These are phyloP conservation scores for Aspergillus eucalypticola DNA, from an alignment of 2,329 filamentous ascomycete species.

Conservation along the genomic window DNA sequence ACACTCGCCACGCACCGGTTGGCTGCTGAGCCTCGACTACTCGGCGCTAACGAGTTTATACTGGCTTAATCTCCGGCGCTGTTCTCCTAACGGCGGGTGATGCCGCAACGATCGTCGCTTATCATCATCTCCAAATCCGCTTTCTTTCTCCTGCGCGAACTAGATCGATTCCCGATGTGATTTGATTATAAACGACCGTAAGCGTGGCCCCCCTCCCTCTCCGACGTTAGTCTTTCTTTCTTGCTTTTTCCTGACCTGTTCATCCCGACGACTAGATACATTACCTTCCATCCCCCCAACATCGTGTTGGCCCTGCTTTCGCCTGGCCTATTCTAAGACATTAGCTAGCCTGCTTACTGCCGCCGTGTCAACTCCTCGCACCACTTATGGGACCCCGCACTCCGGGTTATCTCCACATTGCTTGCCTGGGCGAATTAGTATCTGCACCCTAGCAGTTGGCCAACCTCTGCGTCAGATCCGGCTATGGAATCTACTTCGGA, in stretches of 20 bases:
- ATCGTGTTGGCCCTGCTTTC: neutral
- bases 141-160: neutral
- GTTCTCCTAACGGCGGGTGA: constrained; percentile 12
- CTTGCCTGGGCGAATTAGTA: neutral
- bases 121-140: constrained; percentile 10
- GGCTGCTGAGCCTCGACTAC: neutral
- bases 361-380: neutral
- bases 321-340: neutral
- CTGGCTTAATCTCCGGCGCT: neutral
- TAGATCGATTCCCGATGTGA: constrained; percentile 1
- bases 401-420: constrained; percentile 20
- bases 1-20: neutral
- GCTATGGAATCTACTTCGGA: constrained; percentile 26
- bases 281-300: neutral
- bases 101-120: constrained; percentile 16
- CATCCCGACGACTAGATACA: too few species aligned
- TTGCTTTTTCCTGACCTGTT: neutral
- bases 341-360: neutral
- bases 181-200: constrained; percentile 4
- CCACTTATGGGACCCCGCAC: constrained; percentile 23
- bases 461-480: neutral
- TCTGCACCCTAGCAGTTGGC: neutral
- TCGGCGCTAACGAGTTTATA: constrained; percentile 1
- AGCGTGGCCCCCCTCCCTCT: constrained; percentile 1
- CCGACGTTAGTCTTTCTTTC: constrained; percentile 5